Percentiles rank a stretch among this genome's conserved stretches.
phyloP scores from a whole-genome alignment of 495 filamentous ascomycete genomes.

The Hypoxylon crocopeplum region DNA sequence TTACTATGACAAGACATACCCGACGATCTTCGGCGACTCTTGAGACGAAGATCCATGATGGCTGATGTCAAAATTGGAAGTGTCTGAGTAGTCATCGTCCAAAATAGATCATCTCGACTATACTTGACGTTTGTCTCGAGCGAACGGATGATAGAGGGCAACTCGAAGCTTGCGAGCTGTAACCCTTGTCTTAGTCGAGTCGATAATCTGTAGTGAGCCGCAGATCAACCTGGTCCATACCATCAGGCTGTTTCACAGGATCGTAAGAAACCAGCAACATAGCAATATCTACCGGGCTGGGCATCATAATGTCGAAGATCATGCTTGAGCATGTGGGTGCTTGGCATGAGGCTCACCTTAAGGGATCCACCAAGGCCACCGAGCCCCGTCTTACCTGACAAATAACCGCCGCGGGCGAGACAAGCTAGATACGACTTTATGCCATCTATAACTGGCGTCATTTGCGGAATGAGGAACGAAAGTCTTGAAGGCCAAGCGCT shows the following conservation, averaged over 20 bases:
- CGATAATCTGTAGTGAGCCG: slow-evolving; percentile 17
- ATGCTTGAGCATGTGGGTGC: slow-evolving; percentile 19
- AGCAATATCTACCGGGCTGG: slow-evolving; percentile 22
- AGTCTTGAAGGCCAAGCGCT: not conserved
- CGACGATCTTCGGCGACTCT: slow-evolving; percentile 24
- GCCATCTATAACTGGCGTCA: not conserved
- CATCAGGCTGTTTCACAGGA: slow-evolving; percentile 25
- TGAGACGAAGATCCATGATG: slow-evolving; percentile 29
- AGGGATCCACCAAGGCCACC: slow-evolving; percentile 11
- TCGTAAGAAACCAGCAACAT: slow-evolving; percentile 3
- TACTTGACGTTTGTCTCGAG: slow-evolving; percentile 18
- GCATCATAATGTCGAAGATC: slow-evolving; percentile 22
- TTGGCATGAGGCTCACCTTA: slow-evolving; percentile 31
- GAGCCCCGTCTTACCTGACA: slow-evolving; percentile 20
- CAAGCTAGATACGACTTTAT: not conserved
- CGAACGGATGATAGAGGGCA: slow-evolving; percentile 6
- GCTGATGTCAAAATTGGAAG: slow-evolving; percentile 13
- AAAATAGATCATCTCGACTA: slow-evolving; percentile 33
- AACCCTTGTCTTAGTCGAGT: slow-evolving; percentile 25
- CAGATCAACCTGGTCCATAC: slow-evolving; percentile 16
- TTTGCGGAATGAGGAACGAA: not conserved
- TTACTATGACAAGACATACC: slow-evolving; percentile 23
- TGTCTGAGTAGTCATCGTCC: not conserved
- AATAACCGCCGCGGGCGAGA: not conserved
- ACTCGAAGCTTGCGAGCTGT: slow-evolving; percentile 25